Evolutionary conservation across 1,284 basidiomycete species (phyloP).

Genomic region (Leccinum cinnamomeum): DNA sequence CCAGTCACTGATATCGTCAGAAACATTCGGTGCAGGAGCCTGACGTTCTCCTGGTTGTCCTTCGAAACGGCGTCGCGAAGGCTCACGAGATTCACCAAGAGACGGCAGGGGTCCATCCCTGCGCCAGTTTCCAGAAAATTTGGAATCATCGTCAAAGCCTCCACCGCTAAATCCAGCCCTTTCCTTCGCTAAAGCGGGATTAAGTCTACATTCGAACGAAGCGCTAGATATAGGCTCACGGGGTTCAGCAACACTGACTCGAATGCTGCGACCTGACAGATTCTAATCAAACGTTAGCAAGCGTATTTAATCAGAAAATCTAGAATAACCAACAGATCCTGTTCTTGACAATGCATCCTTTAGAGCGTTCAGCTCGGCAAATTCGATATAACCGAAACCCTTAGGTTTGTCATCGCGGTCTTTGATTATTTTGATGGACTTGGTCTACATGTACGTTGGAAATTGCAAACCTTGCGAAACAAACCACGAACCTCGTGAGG

Average conservation of each 20-base stretch:
- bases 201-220: conserved; percentile 8
- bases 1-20: conserved; percentile 70
- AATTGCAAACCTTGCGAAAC: background rate
- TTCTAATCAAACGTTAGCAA: conserved; percentile 41
- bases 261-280: conserved; percentile 78
- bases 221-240: conserved; percentile 53
- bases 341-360: conserved; percentile 75
- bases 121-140: conserved; percentile 82
- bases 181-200: conserved; percentile 63
- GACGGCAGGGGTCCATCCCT: conserved; percentile 86
- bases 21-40: conserved; percentile 40
- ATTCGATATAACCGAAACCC: conserved; percentile 98
- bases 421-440: conserved; percentile 89
- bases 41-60: conserved; percentile 44
- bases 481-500: conserved; percentile 53
- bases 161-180: conserved; percentile 52
- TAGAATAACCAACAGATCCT: conserved; percentile 45
- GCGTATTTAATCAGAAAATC: conserved; percentile 3
- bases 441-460: conserved; percentile 49
- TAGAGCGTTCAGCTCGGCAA: conserved; percentile 78
- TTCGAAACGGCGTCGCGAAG: conserved; percentile 64
- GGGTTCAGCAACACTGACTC: conserved; percentile 95
- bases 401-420: conserved; percentile 92
- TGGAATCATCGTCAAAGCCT: conserved; percentile 61
- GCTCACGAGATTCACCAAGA: conserved; percentile 51